Evolutionary conservation across 495 filamentous ascomycete genomes (phyloP).

Genomic region (Ramalina intermedia): DNA sequence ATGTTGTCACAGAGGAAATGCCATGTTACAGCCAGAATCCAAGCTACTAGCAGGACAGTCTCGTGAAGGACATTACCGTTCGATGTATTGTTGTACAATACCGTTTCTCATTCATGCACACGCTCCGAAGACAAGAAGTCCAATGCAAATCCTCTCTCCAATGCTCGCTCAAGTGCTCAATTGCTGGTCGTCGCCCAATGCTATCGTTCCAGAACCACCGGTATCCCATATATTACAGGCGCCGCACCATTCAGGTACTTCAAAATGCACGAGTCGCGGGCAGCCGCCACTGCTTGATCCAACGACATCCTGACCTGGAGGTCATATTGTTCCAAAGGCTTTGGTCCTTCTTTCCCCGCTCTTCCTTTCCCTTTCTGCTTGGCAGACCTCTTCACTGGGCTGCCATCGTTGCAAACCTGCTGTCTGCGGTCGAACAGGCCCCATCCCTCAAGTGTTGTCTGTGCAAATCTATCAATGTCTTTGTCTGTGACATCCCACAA

Average conservation of each 20-base stretch:
- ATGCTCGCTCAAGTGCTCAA: not conserved
- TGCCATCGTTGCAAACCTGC: constrained; percentile 9
- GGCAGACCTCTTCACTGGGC: constrained; percentile 8
- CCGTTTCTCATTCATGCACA: no score
- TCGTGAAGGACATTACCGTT: no score
- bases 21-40: no score
- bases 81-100: no score
- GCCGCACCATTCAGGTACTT: constrained; percentile 86
- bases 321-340: not conserved
- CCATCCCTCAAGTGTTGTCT: constrained; percentile 66
- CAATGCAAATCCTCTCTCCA: no score
- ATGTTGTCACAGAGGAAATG: no score
- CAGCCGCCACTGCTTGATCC: constrained; percentile 64
- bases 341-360: constrained; percentile 1
- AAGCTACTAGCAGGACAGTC: no score
- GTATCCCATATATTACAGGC: constrained; percentile 86
- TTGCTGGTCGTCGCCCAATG: constrained; percentile 3
- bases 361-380: constrained; percentile 20
- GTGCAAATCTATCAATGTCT: constrained; percentile 86
- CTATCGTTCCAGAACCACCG: constrained; percentile 55
- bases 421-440: constrained; percentile 40
- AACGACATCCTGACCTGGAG: constrained; percentile 25
- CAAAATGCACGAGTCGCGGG: constrained; percentile 62
- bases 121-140: no score
- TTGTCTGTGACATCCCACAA: constrained; percentile 97